A percentile compares a stretch with the other conserved stretches of the same genome.
phyloP scores from a whole-genome alignment of 129 eudicot genomes.

The Flaveria linearis region DNA sequence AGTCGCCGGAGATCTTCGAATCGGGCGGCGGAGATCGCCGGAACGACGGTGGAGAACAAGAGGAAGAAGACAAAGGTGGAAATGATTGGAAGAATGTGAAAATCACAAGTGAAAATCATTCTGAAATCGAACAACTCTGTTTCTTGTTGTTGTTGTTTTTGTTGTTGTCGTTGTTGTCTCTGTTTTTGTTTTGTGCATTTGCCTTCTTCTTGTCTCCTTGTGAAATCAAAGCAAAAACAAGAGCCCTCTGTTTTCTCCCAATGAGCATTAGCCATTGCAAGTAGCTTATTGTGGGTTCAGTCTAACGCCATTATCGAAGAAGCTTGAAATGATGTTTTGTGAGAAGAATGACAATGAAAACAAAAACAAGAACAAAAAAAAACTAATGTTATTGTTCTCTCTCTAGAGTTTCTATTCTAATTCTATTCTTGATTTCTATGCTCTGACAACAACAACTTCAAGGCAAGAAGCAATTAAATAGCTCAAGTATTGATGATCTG shows the following conservation, averaged over 20 bases:
- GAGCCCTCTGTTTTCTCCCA: constrained; percentile 34
- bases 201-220: constrained; percentile 53
- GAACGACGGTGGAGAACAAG: constrained; percentile 45
- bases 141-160: not conserved
- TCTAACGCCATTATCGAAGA: constrained; percentile 54
- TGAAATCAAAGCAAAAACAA: constrained; percentile 36
- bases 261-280: constrained; percentile 34
- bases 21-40: constrained; percentile 35
- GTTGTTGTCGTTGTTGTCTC: constrained; percentile 1
- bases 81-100: constrained; percentile 64
- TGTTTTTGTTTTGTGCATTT: constrained; percentile 42
- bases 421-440: constrained; percentile 58
- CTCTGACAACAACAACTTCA: constrained; percentile 55
- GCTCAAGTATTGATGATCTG: constrained; percentile 43
- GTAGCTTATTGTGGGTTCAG: constrained; percentile 27
- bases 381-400: not conserved
- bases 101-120: constrained; percentile 43
- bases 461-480: constrained; percentile 37
- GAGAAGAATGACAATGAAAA: constrained; percentile 12
- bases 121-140: constrained; percentile 30
- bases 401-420: constrained; percentile 48
- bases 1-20: constrained; percentile 30
- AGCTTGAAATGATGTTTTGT: constrained; percentile 34
- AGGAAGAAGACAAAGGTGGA: constrained; percentile 61
- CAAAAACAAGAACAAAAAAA: constrained; percentile 19